Percentiles rank a stretch among this genome's conserved stretches.
phyloP scores from a whole-genome alignment of 331 rosid genomes.

The Quercus phellos region DNA sequence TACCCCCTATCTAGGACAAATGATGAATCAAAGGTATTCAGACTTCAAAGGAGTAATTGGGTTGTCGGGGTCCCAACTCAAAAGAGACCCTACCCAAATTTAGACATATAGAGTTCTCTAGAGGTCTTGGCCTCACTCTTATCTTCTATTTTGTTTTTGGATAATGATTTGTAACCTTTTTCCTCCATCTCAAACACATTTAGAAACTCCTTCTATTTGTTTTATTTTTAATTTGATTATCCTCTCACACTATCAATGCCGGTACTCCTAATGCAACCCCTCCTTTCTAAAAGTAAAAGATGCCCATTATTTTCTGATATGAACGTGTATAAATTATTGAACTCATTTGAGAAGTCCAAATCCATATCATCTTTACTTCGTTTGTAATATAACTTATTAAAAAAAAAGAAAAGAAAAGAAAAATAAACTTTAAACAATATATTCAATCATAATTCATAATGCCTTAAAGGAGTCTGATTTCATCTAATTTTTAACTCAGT shows the following conservation, averaged over 20 bases:
- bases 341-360: too few relatives aligned
- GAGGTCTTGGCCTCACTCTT: background rate
- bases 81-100: background rate
- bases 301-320: background rate
- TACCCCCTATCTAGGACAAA: background rate
- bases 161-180: background rate
- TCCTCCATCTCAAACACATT: background rate
- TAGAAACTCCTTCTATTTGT: background rate
- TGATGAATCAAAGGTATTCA: background rate
- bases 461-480: too few relatives aligned
- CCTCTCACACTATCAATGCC: background rate
- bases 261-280: too few relatives aligned
- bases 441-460: too few relatives aligned
- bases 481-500: too few relatives aligned
- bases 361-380: too few relatives aligned
- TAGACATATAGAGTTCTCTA: background rate
- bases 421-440: too few relatives aligned
- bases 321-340: background rate
- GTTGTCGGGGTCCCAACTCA: slow-evolving; percentile 1
- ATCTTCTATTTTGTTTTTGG: background rate
- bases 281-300: background rate
- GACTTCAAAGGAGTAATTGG: background rate
- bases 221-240: background rate
- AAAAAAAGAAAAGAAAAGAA: too few relatives aligned
- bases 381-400: too few relatives aligned